Conservation (phyloP, 2,329 filamentous ascomycete genomes). For the Ascochyta rabiei region DNA sequence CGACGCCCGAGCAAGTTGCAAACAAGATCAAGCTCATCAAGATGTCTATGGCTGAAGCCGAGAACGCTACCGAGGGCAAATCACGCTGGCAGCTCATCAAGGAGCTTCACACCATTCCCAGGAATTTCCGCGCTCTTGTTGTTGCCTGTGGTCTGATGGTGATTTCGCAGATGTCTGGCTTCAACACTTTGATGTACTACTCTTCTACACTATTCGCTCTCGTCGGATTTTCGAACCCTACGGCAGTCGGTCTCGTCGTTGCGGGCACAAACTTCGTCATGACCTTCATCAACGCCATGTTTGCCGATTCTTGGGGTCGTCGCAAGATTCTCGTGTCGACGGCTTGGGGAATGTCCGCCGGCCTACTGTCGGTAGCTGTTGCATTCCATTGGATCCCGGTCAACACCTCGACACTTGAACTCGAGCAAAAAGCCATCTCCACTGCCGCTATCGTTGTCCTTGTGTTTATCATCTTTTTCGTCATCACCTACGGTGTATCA, state of each 20-base stretch:
- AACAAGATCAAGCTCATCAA: constrained; percentile 55
- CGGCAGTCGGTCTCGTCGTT: constrained; percentile 55
- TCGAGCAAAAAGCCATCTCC: constrained; percentile 43
- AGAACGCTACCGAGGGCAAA: constrained; percentile 50
- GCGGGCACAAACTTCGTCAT: constrained; percentile 58
- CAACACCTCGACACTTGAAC: constrained; percentile 49
- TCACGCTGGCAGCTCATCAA: constrained; percentile 52
- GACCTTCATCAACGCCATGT: constrained; percentile 55
- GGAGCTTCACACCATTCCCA: constrained; percentile 53
- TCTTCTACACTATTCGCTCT: constrained; percentile 53
- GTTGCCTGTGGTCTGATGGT: constrained; percentile 60
- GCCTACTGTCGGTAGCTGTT: constrained; percentile 52
- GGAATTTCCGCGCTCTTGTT: constrained; percentile 55
- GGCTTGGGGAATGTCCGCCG: constrained; percentile 53
- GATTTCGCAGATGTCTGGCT: constrained; percentile 56
- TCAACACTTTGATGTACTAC: constrained; percentile 56
- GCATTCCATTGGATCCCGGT: constrained; percentile 57
- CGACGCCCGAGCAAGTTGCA: constrained; percentile 51
- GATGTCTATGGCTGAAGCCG: constrained; percentile 48
- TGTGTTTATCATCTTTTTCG: constrained; percentile 51
- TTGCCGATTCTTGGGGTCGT: constrained; percentile 55
- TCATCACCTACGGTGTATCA: constrained; percentile 53
- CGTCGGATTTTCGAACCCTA: constrained; percentile 58
- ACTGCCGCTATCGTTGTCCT: constrained; percentile 49
- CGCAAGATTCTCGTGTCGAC: constrained; percentile 54